A percentile compares a stretch with the other conserved stretches of the same genome.
Conservation (phyloP, 2,329 filamentous ascomycete genomes). For the Colletotrichum sublineola region DNA sequence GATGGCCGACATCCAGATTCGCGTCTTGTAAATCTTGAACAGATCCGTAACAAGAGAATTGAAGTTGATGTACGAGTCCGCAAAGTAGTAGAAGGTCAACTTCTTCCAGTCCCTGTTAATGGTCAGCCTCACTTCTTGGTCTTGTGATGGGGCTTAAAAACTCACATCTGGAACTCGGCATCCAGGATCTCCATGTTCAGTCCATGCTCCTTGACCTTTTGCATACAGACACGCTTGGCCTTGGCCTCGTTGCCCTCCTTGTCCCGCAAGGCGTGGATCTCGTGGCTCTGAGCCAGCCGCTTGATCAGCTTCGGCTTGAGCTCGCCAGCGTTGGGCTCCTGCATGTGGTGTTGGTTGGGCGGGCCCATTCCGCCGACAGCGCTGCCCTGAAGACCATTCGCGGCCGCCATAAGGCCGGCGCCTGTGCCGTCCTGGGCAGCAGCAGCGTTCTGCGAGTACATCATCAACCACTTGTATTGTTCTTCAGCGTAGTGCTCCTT, state of each 20-base stretch:
- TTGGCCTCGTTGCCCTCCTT: slow-evolving; percentile 99
- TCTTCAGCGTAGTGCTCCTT: slow-evolving; percentile 95
- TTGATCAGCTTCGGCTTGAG: slow-evolving; percentile 98
- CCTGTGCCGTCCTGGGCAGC: slow-evolving; percentile 71
- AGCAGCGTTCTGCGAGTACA: slow-evolving; percentile 89
- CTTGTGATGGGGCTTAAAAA: slow-evolving; percentile 43
- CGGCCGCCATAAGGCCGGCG: slow-evolving; percentile 72
- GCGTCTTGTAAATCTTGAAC: slow-evolving; percentile 99
- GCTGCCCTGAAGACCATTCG: slow-evolving; percentile 75
- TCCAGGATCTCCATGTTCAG: slow-evolving; percentile 99
- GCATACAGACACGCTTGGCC: slow-evolving; percentile 95
- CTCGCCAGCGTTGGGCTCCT: slow-evolving; percentile 79
- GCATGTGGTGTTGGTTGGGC: slow-evolving; percentile 78
- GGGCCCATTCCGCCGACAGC: slow-evolving; percentile 85
- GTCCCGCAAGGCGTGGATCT: slow-evolving; percentile 88
- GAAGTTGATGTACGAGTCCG: slow-evolving; percentile 98
- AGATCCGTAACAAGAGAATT: slow-evolving; percentile 96
- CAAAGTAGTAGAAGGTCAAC: slow-evolving; percentile 98
- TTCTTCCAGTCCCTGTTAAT: slow-evolving; percentile 93
- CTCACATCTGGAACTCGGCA: slow-evolving; percentile 98
- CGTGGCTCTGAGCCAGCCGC: slow-evolving; percentile 89
- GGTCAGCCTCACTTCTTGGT: slow-evolving; percentile 13
- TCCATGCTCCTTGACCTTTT: slow-evolving; percentile 94
- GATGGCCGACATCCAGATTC: slow-evolving; percentile 99
- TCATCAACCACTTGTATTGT: slow-evolving; percentile 98